Conservation (phyloP, 2,329 filamentous ascomycete genomes). For the Fusarium dimerum region DNA sequence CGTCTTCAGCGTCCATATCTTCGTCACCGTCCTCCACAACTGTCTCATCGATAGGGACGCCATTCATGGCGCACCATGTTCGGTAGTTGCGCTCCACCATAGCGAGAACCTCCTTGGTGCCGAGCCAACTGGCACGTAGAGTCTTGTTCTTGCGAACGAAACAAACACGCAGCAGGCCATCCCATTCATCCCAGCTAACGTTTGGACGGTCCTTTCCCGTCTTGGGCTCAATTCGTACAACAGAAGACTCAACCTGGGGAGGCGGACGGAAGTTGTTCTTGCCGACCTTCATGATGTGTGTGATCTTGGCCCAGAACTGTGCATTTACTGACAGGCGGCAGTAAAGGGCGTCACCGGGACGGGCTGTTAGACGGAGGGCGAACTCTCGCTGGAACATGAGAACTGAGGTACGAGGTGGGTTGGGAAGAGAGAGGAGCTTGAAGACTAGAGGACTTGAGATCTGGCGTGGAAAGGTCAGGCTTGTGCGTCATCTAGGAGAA, state of each 20-base stretch:
- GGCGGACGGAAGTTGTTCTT: slow-evolving; percentile 97
- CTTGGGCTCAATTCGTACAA: slow-evolving; percentile 89
- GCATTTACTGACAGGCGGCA: slow-evolving; percentile 89
- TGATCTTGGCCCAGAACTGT: slow-evolving; percentile 75
- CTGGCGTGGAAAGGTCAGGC: slow-evolving; percentile 38
- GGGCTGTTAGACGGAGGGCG: slow-evolving; percentile 83
- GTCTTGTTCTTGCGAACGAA: slow-evolving; percentile 84
- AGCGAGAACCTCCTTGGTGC: slow-evolving; percentile 75
- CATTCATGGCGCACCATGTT: slow-evolving; percentile 86
- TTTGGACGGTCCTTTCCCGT: slow-evolving; percentile 73
- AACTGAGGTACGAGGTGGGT: slow-evolving; percentile 79
- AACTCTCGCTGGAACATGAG: slow-evolving; percentile 99
- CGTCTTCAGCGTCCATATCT: slow-evolving; percentile 42
- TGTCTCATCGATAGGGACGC: slow-evolving; percentile 74
- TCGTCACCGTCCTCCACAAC: slow-evolving; percentile 47
- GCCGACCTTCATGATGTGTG: slow-evolving; percentile 87
- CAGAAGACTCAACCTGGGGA: slow-evolving; percentile 86
- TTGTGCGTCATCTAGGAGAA: background rate
- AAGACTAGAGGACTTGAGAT: slow-evolving; percentile 93
- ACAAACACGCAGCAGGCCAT: slow-evolving; percentile 78
- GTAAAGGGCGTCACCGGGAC: slow-evolving; percentile 86
- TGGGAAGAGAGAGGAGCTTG: slow-evolving; percentile 78
- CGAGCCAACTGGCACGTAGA: slow-evolving; percentile 77
- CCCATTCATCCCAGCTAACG: slow-evolving; percentile 94
- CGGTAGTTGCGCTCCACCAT: slow-evolving; percentile 87